Conservation (phyloP, 2,329 filamentous ascomycete species). For the Alternaria arbusti region DNA sequence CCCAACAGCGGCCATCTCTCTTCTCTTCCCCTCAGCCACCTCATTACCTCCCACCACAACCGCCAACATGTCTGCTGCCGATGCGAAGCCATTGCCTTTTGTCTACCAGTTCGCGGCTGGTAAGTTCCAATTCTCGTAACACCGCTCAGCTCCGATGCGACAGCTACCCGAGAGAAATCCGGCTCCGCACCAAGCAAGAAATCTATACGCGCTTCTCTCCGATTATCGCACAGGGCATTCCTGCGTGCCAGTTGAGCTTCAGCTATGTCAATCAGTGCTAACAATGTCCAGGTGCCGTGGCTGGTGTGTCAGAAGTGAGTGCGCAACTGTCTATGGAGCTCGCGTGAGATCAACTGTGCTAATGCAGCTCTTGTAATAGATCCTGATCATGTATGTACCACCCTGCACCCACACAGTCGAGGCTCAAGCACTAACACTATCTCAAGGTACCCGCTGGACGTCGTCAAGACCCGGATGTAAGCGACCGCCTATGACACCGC, state of each 20-base stretch:
- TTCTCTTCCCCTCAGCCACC: conserved; percentile 10
- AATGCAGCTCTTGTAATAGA: conserved; percentile 60
- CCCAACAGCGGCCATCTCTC: conserved; percentile 19
- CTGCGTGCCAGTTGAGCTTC: background rate
- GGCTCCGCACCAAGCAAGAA: conserved; percentile 1
- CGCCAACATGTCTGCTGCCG: conserved; percentile 54
- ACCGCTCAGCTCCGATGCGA: conserved; percentile 29
- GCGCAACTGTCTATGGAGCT: conserved; percentile 10
- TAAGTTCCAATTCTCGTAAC: conserved; percentile 52
- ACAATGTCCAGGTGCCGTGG: conserved; percentile 74
- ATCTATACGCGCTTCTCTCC: background rate
- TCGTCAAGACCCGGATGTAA: conserved; percentile 97
- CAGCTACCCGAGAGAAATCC: conserved; percentile 7
- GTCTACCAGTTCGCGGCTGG: conserved; percentile 94
- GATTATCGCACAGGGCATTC: background rate
- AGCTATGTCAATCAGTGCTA: conserved; percentile 30
- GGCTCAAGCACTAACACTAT: background rate
- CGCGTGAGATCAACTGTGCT: conserved; percentile 28
- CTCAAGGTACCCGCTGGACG: conserved; percentile 95
- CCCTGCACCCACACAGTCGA: background rate
- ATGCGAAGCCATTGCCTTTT: conserved; percentile 81
- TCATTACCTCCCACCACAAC: conserved; percentile 14
- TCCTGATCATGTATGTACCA: conserved; percentile 75
- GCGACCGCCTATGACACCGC: conserved; percentile 37
- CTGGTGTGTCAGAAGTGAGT: conserved; percentile 94